Base-by-base conservation (phyloP, 2,329 filamentous ascomycete species). In the Cladophialophora carrionii region DNA sequence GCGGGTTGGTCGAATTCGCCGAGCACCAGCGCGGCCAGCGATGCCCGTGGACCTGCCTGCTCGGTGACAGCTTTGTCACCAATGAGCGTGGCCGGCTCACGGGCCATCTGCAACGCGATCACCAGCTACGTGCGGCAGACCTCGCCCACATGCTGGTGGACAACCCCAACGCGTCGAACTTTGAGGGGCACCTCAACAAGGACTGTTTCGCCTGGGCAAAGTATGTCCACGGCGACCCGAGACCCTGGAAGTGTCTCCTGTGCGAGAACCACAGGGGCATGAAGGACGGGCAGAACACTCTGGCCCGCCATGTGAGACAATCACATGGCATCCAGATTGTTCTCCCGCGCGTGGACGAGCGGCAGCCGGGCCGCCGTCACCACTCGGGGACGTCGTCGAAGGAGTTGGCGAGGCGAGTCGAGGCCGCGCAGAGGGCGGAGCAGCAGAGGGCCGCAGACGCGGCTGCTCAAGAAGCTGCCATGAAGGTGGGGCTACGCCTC, bases 121-220 rank as follows among this genome's bases (percentile, higher is more conserved):
- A 49, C 12, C 24, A 22, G 17, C 24, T 48, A 4, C 17, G 29
- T 29, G 22, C 46, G 56, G 26, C 56, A 9, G 37, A 31, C 41
- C 56, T 58, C 22, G 31, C 20, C 17, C n/a, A 20, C n/a, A 58
- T 58, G 56, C 12, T 29, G 17, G 14, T 49, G 10, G 41, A 51
- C 22, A 37, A 56, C 32, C 34, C 53, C 1, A 56, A 56, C 8
- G 26, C 20, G 24, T 48, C 49, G 22, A 43, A 43, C 55, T 58
- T 58, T 34, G n/a, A 54, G 17, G 55, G 48, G 41, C 43, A 63
- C 43, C 46, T 54, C 12, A 55, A 55, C 48, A 12, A 63, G 4
- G 61, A 63, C 24, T 63, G 61, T 31, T 58, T 46, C 61, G 41
- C 58, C 31, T 58, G 31, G 24, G 61, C 55, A 32, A 26, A 53